Base-by-base conservation (phyloP, 1,284 basidiomycete species). In the Boletus smithii region DNA sequence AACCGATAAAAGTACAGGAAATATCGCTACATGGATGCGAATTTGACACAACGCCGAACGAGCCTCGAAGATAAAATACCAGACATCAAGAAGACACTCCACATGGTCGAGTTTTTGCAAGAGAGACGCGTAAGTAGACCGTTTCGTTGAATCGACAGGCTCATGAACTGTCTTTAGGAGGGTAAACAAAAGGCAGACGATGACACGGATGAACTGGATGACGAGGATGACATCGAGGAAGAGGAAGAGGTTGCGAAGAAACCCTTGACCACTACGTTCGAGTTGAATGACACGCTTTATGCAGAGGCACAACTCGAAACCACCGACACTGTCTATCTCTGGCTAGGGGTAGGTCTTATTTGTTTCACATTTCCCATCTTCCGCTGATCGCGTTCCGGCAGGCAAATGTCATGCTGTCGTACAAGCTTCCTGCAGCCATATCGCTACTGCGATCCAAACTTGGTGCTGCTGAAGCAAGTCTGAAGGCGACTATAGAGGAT, bases 341-440 rank as follows among this genome's bases (percentile, higher is more conserved):
- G 95, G 95, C 84, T 99, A 18, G 95, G 97, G 14, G 95, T 97
- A 70, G 69, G 90, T 76, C 45, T 57, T 50, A 53, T 33, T 18
- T 36, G 11, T n/a, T 42, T 31, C 32, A 16, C 22, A 3, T 43
- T 36, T n/a, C 1, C 8, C 14, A 9, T 22, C 17, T 46, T 22
- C 1, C 8, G 46, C 30, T 46, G 36, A 46, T 30, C 27, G 11
- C 29, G 20, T 29, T 34, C 24, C 33, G 18, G 13, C 57, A 93
- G 95, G 95, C 97, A 32, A 98, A 98, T 56, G 93, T 95, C 3
- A 98, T 99, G 95, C 77, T 99, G 3, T 89, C 94, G 2, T 99
- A 99, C 72, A 90, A 89, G 51, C 73, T 97, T 18, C 79, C 83
- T 3, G 85, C 84, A 41, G 95, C 97, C 0, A 79, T 88, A 53